Conservation (phyloP, 2,329 filamentous ascomycete genomes). For the Fusarium albosuccineum region DNA sequence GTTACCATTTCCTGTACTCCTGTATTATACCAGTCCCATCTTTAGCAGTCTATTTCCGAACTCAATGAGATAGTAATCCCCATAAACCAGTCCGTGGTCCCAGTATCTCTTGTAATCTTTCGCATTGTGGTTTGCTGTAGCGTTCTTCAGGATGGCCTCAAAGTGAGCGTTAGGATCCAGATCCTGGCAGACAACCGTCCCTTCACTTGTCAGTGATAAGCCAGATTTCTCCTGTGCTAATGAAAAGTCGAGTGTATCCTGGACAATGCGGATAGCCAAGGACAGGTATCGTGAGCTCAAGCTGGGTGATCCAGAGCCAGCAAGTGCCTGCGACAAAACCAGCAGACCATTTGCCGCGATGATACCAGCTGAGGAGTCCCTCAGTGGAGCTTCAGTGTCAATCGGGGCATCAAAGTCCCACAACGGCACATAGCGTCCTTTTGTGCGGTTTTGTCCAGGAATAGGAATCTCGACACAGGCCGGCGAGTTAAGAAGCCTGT, state of each 20-base stretch:
- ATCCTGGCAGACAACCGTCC: constrained; percentile 15
- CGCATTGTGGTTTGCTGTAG: constrained; percentile 52
- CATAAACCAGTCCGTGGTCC: constrained; percentile 62
- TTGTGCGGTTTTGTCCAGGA: constrained; percentile 3
- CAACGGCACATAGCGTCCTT: constrained; percentile 48
- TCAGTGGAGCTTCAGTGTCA: constrained; percentile 46
- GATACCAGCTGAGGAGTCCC: constrained; percentile 54
- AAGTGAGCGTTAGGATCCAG: constrained; percentile 32
- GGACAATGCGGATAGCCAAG: constrained; percentile 46
- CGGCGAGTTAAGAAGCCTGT: constrained; percentile 53
- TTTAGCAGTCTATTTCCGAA: constrained; percentile 34
- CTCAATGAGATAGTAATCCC: constrained; percentile 61
- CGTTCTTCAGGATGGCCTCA: constrained; percentile 50
- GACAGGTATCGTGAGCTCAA: constrained; percentile 45
- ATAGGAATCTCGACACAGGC: constrained; percentile 45
- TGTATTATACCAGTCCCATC: constrained; percentile 24
- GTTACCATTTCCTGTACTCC: not conserved
- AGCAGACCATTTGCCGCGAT: constrained; percentile 58
- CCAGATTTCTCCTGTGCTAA: constrained; percentile 32
- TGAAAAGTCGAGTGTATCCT: constrained; percentile 49
- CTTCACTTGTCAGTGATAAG: not conserved
- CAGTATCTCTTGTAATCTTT: constrained; percentile 49
- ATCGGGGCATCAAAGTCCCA: constrained; percentile 64
- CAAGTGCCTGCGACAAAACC: constrained; percentile 51
- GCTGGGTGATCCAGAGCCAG: constrained; percentile 16